phyloP scores from a whole-genome alignment of 1,284 basidiomycete genomes.

The Papiliotrema flavescens region DNA sequence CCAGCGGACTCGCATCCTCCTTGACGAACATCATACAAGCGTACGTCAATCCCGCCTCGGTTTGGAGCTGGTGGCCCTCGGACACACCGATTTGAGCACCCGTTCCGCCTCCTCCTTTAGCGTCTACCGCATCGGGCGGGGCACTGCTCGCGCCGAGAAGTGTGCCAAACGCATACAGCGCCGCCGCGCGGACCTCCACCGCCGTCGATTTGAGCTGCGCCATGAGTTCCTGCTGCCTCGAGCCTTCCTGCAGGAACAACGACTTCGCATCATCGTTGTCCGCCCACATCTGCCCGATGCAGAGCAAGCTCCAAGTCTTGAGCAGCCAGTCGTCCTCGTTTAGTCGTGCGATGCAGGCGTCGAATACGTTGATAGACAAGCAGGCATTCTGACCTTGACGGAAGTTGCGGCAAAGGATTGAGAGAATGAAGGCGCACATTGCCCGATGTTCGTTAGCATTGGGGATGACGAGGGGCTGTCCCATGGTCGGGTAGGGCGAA shows the following conservation, averaged over 20 bases:
- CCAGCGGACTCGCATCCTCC: conserved; percentile 94
- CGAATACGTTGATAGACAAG: conserved; percentile 79
- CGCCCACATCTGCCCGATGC: conserved; percentile 89
- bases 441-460: conserved; percentile 96
- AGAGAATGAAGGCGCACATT: conserved; percentile 97
- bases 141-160: conserved; percentile 83
- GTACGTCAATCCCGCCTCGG: conserved; percentile 57
- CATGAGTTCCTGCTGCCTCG: conserved; percentile 77
- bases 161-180: conserved; percentile 87
- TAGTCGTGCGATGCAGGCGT: conserved; percentile 79
- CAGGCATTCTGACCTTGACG: conserved; percentile 82
- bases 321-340: conserved; percentile 84
- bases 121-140: conserved; percentile 58
- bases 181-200: conserved; percentile 88
- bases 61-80: conserved; percentile 64
- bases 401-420: conserved; percentile 87
- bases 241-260: conserved; percentile 72
- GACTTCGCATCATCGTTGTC: conserved; percentile 91
- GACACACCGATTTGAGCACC: conserved; percentile 74
- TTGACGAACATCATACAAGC: conserved; percentile 64
- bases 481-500: conserved; percentile 49
- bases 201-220: conserved; percentile 80
- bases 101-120: conserved; percentile 76
- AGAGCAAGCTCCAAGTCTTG: conserved; percentile 90
- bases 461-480: conserved; percentile 60